Percentiles rank a stretch among this genome's conserved stretches.
Evolutionary conservation across 768 basidiomycete species (phyloP).

Genomic region (Mycena venus): DNA sequence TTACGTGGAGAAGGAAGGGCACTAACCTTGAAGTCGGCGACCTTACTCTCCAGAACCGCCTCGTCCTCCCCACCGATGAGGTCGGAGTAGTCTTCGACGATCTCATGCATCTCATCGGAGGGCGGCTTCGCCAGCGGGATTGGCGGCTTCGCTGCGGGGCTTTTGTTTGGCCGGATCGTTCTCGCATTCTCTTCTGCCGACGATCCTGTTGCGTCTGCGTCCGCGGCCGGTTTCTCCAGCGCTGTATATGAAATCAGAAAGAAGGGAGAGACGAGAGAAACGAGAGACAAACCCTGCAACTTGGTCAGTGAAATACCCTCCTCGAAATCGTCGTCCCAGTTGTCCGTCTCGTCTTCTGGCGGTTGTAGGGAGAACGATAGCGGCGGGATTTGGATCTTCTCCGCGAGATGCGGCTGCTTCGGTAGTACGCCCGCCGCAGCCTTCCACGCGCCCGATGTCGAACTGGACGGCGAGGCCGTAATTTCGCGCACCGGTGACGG

Average conservation of each 20-base stretch:
- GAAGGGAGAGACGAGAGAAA: constrained; percentile 1
- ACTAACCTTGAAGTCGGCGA: constrained; percentile 85
- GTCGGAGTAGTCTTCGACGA: constrained; percentile 94
- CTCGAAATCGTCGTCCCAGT: constrained; percentile 99
- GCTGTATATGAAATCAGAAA: constrained; percentile 50
- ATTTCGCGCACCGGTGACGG: constrained; percentile 57
- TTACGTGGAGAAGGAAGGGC: constrained; percentile 1
- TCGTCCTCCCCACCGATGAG: constrained; percentile 86
- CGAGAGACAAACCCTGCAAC: constrained; percentile 66
- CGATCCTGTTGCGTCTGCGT: constrained; percentile 62
- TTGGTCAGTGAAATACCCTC: constrained; percentile 92
- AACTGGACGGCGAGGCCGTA: constrained; percentile 27
- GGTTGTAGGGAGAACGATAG: constrained; percentile 75
- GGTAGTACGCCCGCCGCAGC: constrained; percentile 43
- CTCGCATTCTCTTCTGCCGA: constrained; percentile 80
- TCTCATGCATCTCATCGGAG: constrained; percentile 70
- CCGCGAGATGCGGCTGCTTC: constrained; percentile 52
- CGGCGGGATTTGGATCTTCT: constrained; percentile 74
- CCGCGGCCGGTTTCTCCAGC: constrained; percentile 70
- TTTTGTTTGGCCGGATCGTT: constrained; percentile 83
- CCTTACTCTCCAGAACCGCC: constrained; percentile 75
- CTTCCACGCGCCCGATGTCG: constrained; percentile 39
- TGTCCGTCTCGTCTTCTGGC: constrained; percentile 91
- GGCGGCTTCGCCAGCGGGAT: constrained; percentile 74
- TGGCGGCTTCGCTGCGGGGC: constrained; percentile 67